Conservation (phyloP, 2,329 filamentous ascomycete genomes). For the Xylaria digitata region DNA sequence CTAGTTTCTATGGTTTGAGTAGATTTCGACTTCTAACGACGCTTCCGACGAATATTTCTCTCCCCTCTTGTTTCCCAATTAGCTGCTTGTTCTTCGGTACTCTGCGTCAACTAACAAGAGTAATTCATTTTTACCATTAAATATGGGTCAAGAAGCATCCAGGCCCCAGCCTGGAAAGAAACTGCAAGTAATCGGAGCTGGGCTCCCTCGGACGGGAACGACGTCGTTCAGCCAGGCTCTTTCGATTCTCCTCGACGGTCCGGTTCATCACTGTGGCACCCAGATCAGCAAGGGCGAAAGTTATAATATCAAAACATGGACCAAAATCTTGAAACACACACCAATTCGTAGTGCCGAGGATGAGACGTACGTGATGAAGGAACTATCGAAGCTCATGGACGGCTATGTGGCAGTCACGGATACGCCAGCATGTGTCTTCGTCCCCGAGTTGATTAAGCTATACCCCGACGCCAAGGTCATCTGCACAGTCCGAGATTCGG, state of each 20-base stretch:
- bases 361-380: constrained; percentile 30
- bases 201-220: constrained; percentile 43
- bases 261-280: constrained; percentile 44
- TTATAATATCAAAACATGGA: constrained; percentile 41
- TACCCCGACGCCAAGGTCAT: constrained; percentile 50
- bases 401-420: constrained; percentile 49
- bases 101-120: background rate
- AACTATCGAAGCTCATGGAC: constrained; percentile 38
- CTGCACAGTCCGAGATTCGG: constrained; percentile 45
- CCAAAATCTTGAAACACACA: constrained; percentile 38
- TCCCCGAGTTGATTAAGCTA: constrained; percentile 45
- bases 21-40: constrained; percentile 9
- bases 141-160: constrained; percentile 45
- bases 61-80: background rate
- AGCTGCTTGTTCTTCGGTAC: background rate
- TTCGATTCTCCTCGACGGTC: constrained; percentile 43
- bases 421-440: constrained; percentile 44
- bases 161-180: constrained; percentile 41
- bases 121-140: background rate
- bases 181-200: constrained; percentile 45
- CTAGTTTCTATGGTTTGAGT: background rate
- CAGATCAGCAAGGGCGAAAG: constrained; percentile 40
- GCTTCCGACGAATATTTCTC: background rate
- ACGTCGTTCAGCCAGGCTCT: constrained; percentile 45
- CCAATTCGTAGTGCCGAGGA: constrained; percentile 38